Evolutionary conservation across 371 early-diverging fungal species (phyloP).

Genomic region (Homolaphlyctis polyrhiza): DNA sequence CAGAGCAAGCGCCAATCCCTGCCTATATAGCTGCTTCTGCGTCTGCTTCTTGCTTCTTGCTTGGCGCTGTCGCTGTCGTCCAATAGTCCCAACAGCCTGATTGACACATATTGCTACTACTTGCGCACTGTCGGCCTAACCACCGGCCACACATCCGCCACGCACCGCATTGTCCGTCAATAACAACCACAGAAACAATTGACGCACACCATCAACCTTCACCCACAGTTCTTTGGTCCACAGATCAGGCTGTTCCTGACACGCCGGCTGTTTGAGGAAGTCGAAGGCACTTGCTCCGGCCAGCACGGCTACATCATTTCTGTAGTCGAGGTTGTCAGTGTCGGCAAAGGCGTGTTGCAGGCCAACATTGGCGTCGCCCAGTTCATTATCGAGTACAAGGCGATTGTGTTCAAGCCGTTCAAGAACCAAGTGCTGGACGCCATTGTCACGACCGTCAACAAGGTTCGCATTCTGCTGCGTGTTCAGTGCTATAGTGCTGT

Average conservation of each 20-base stretch:
- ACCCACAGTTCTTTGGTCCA: constrained; percentile 88
- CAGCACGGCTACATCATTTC: constrained; percentile 87
- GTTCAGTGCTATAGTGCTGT: too few relatives aligned
- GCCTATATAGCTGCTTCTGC: too few relatives aligned
- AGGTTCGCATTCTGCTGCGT: too few relatives aligned
- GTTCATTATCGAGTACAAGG: constrained; percentile 91
- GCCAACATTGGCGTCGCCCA: constrained; percentile 87
- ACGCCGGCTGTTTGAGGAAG: constrained; percentile 81
- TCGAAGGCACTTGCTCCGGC: constrained; percentile 93
- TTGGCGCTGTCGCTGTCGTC: too few relatives aligned
- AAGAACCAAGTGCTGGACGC: constrained; percentile 97
- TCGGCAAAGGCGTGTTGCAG: constrained; percentile 82
- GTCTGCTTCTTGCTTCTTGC: too few relatives aligned
- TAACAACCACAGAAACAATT: constrained; percentile 53
- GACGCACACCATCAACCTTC: constrained; percentile 85
- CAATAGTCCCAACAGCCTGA: too few relatives aligned
- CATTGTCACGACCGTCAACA: constrained; percentile 89
- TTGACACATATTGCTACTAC: too few relatives aligned
- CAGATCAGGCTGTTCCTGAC: constrained; percentile 69
- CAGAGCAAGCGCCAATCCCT: too few relatives aligned
- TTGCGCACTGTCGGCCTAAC: too few relatives aligned
- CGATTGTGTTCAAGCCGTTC: constrained; percentile 96
- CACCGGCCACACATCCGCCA: too few relatives aligned
- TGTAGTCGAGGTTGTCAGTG: constrained; percentile 73
- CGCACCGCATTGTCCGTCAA: neutral